Evolutionary conservation across 2,329 filamentous ascomycete species (phyloP).

Genomic region (Verticillium klebahnii): DNA sequence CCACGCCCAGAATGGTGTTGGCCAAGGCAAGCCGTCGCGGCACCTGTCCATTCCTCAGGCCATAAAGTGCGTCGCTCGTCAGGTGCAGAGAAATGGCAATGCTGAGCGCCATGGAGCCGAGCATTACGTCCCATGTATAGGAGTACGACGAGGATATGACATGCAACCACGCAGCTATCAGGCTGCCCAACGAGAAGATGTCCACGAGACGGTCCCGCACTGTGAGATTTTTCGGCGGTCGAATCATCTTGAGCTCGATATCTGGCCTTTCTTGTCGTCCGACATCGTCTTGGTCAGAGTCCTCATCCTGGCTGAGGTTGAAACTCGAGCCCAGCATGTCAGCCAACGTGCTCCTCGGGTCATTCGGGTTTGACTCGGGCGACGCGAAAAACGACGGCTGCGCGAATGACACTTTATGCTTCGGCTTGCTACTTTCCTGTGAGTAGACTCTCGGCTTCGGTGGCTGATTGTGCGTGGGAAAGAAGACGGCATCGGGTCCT

Average conservation of each 20-base stretch:
- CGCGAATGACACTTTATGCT: slow-evolving; percentile 41
- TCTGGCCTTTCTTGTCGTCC: neutral
- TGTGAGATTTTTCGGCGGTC: neutral
- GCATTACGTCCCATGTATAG: slow-evolving; percentile 12
- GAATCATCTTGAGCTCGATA: neutral
- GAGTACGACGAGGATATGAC: slow-evolving; percentile 8
- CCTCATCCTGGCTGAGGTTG: slow-evolving; percentile 27
- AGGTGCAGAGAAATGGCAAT: slow-evolving; percentile 8
- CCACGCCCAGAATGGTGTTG: slow-evolving; percentile 8
- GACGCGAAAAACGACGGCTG: slow-evolving; percentile 59
- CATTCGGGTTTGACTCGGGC: slow-evolving; percentile 22
- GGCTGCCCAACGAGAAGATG: slow-evolving; percentile 10
- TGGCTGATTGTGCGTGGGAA: slow-evolving; percentile 24
- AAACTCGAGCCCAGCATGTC: slow-evolving; percentile 41
- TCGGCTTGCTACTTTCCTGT: neutral
- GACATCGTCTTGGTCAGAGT: neutral
- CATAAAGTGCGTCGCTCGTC: slow-evolving; percentile 9
- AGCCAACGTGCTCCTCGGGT: slow-evolving; percentile 38
- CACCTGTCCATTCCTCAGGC: slow-evolving; percentile 6
- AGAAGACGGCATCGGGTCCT: slow-evolving; percentile 46
- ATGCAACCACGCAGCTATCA: slow-evolving; percentile 10
- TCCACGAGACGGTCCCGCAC: slow-evolving; percentile 10
- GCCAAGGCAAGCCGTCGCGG: slow-evolving; percentile 8
- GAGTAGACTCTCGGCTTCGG: neutral
- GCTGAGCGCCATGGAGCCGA: slow-evolving; percentile 12